Evolutionary conservation across 164 flowering plant species (phyloP).

Genomic region (Sedum album): DNA sequence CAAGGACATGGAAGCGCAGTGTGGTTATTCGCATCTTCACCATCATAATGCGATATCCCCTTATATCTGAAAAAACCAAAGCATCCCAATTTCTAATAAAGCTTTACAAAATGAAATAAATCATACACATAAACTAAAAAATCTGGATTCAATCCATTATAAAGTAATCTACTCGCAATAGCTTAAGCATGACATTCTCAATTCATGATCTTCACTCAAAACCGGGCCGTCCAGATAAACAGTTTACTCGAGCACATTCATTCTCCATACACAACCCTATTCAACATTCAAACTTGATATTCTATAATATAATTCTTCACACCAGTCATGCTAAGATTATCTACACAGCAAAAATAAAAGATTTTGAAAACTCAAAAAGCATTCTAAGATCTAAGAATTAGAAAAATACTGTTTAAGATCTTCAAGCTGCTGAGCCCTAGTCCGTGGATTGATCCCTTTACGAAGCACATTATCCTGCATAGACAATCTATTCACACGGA

Average conservation of each 20-base stretch:
- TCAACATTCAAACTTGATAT: too few relatives aligned
- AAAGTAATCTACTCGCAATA: background rate
- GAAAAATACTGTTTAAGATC: conserved; percentile 80
- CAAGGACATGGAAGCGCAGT: conserved; percentile 82
- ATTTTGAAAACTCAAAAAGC: conserved; percentile 13
- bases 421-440: too few relatives aligned
- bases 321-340: background rate
- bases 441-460: conserved; percentile 88
- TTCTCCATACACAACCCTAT: too few relatives aligned
- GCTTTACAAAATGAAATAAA: too few relatives aligned
- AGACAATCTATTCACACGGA: too few relatives aligned
- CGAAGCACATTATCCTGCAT: conserved; percentile 60
- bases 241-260: too few relatives aligned
- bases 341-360: background rate
- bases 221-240: too few relatives aligned
- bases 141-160: background rate
- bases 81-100: background rate
- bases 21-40: conserved; percentile 48
- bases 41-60: conserved; percentile 93
- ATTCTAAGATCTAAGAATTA: conserved; percentile 58
- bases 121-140: background rate
- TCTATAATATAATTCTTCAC: too few relatives aligned
- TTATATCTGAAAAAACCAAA: conserved; percentile 43
- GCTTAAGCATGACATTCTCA: too few relatives aligned
- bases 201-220: too few relatives aligned